Base-by-base conservation (phyloP, 2,329 filamentous ascomycete genomes). In the Aspergillus novofumigatus region DNA sequence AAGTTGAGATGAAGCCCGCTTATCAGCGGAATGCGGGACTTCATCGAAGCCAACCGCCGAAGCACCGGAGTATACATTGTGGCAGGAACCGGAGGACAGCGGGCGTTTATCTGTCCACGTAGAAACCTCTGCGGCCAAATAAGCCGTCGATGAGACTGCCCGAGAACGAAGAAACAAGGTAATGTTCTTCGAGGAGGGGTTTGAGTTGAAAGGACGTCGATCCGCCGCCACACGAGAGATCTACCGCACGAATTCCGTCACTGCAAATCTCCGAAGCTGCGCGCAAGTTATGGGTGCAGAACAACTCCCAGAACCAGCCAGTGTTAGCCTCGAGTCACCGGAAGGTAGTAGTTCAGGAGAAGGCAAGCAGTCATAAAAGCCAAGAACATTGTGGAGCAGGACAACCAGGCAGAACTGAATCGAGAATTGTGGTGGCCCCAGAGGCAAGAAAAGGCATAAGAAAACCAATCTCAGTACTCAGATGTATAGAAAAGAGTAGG, bases 1-100 rank as follows among this genome's bases (percentile, higher is more conserved):
- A 79, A 80, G 58, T 79, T 79, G 51, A 78, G 59, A 55, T 69
- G 67, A 25, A 78, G 56, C 52, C 71, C 65, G 52, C 67, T 70
- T 45, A 78, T 38, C 48, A 75, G 55, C 5, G 76, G 76, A 47
- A 77, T 65, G 45, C 66, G 72, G 53, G 66, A 53, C 64, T 73
- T 76, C 61, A 69, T 28, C 32, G 57, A 52, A 10, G 55, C 58
- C 21, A 56, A 54, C 52, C 56, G 59, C 49, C 59, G 63, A 25
- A 69, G 51, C 23, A 69, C 53, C n/a, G 62, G 44, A 52, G 66
- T 66, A 59, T 66, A 73, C 70, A 73, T 72, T 47, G 54, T 68
- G 62, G 54, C 32, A 52, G 47, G 14, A 17, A 17, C 32, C 17
- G 32, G 45, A 41, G 21, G 57, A 59, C 52, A 53, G 51, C 32